Evolutionary conservation across 768 basidiomycete genomes (phyloP), one percentile per base, ranked within the genome.

Genomic region (Agaricus subrufescens): DNA sequence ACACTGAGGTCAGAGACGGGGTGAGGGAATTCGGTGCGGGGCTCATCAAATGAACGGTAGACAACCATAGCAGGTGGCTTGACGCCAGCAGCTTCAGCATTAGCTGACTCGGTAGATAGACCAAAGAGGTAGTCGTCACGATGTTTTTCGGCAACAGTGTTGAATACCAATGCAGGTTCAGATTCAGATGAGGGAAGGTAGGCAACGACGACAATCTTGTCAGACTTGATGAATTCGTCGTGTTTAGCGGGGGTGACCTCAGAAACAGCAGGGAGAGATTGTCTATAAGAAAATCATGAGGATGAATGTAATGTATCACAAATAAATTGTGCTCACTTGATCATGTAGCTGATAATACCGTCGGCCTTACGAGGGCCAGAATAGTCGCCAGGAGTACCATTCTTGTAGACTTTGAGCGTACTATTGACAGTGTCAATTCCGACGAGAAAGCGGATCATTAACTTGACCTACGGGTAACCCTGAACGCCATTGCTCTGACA

Each of bases 81-180:
- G 51, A 94, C 84, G 53, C 83, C 87, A 49, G 86, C 92, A 44
- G 79, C 84, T 61, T 79, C 79, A 63, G 84, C 82, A 51, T 79
- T 80, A 11, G 78, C 84, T 38, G 80, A 70, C 67, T 97, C 94
- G 52, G 86, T 86, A 56, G 85, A 77, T 47, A 89, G 69, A 71
- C 97, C 97, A 64, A 99, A 99, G 51, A 98, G 87, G 72, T 86
- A 98, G 59, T 87, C 86, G 56, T 99, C 96, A 58, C 97, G 92
- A 71, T 93, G 88, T 59, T 83, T 81, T 65, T 94, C 85, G 57
- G 97, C 96, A 58, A 84, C 77, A 5, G 81, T 83, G 62, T 79
- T 84, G 78, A 94, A 98, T 63, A 85, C 85, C 26, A 86, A 63
- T 5, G 82, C 84, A 48, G 85, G 87, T 19, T 77, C 81, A 29